Conservation (phyloP, 1,139 yeast species). For the Hemisphaericaspora lyxosophila region DNA sequence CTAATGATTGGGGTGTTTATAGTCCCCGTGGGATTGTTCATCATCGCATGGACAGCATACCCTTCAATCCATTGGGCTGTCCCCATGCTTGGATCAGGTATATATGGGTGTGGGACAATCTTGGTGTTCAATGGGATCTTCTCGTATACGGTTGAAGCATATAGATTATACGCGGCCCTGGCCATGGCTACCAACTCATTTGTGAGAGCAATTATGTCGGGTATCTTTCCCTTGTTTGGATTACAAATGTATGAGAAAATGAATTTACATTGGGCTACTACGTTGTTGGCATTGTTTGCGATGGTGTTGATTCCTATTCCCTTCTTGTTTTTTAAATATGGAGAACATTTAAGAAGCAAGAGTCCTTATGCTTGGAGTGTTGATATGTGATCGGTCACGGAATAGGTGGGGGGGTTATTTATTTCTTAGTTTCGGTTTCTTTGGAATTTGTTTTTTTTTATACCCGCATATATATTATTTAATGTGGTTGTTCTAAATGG, state of each 20-base stretch:
- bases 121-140: conserved; percentile 42
- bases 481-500: background rate
- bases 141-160: conserved; percentile 42
- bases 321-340: conserved; percentile 34
- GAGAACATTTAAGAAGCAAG: conserved; percentile 28
- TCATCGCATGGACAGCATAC: conserved; percentile 44
- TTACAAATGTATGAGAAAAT: conserved; percentile 34
- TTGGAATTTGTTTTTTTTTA: background rate
- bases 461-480: too few relatives aligned
- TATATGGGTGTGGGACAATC: conserved; percentile 38
- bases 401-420: background rate
- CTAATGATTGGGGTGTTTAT: conserved; percentile 35
- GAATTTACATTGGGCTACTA: conserved; percentile 44
- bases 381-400: conserved; percentile 3
- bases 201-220: conserved; percentile 38
- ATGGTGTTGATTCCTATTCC: conserved; percentile 38
- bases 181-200: conserved; percentile 44
- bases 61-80: conserved; percentile 40
- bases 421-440: background rate
- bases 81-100: conserved; percentile 38
- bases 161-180: conserved; percentile 40
- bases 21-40: conserved; percentile 38
- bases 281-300: conserved; percentile 36
- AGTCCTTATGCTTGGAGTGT: conserved; percentile 26
- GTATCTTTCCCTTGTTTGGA: conserved; percentile 41